Percentiles rank a stretch among this genome's conserved stretches.
Conservation (phyloP, 164 flowering plant species). For the Protea cynaroides region DNA sequence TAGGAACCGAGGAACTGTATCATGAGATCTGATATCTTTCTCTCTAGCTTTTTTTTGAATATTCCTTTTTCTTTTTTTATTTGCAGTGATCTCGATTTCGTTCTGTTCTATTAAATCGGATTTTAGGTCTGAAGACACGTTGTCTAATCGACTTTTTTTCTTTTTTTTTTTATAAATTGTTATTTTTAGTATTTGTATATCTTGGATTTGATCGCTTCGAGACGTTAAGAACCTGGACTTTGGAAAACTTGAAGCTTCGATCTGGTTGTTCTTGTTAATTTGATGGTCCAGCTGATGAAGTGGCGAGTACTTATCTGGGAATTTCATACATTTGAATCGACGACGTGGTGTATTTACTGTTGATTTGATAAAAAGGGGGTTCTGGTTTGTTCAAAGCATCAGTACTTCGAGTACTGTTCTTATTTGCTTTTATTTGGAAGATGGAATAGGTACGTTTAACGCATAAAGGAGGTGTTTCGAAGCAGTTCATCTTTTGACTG, state of each 20-base stretch:
- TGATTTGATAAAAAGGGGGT: neutral
- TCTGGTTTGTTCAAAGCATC: neutral
- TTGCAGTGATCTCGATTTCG: constrained; percentile 8
- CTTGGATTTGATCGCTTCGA: neutral
- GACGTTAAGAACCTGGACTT: neutral
- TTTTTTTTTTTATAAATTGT: neutral
- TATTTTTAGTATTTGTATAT: no score
- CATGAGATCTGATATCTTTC: constrained; percentile 5
- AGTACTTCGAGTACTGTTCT: neutral
- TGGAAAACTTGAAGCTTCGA: neutral
- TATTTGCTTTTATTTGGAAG: neutral
- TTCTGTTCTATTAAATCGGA: neutral
- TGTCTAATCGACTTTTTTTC: constrained; percentile 1
- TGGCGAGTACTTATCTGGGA: neutral
- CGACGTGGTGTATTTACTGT: constrained; percentile 1
- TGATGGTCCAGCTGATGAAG: neutral
- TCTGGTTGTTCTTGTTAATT: neutral
- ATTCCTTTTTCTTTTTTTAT: no score
- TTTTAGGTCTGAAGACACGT: neutral
- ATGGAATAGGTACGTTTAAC: constrained; percentile 2
- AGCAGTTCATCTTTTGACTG: constrained; percentile 1
- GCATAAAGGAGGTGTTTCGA: constrained; percentile 1
- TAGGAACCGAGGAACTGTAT: neutral
- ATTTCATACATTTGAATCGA: neutral
- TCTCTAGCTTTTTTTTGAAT: constrained; percentile 1